Percentiles rank a stretch among this genome's conserved stretches.
phyloP scores from a whole-genome alignment of 495 filamentous ascomycete species.

The Chlorociboria aeruginascens region DNA sequence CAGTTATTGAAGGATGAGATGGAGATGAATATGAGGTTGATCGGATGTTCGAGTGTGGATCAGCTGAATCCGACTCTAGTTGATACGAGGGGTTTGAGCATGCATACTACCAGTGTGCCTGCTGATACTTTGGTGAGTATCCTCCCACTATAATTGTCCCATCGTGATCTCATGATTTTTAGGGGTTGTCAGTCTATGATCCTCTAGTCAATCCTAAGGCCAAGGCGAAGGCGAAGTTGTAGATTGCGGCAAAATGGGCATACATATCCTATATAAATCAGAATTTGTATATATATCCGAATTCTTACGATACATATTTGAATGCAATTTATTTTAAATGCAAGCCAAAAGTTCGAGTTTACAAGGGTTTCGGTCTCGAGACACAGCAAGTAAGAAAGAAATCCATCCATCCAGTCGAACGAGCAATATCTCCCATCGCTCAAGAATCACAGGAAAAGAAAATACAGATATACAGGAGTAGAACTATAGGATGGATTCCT shows the following conservation, averaged over 20 bases:
- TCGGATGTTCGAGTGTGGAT: slow-evolving; percentile 61
- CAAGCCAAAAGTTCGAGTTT: too few species aligned
- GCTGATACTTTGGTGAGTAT: slow-evolving; percentile 46
- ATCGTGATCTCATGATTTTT: not conserved
- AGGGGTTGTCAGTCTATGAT: slow-evolving; percentile 45
- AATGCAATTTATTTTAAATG: too few species aligned
- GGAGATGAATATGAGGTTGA: slow-evolving; percentile 96
- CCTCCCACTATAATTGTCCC: not conserved
- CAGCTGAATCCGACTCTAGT: slow-evolving; percentile 70
- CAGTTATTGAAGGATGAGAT: slow-evolving; percentile 95
- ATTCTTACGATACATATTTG: not conserved
- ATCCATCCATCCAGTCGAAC: too few species aligned
- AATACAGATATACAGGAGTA: too few species aligned
- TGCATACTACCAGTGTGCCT: slow-evolving; percentile 55
- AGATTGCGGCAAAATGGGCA: slow-evolving; percentile 2
- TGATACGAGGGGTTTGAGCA: slow-evolving; percentile 60
- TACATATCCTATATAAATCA: not conserved
- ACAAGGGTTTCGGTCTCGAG: too few species aligned
- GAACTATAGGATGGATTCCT: too few species aligned
- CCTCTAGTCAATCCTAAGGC: slow-evolving; percentile 48
- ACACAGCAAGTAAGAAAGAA: too few species aligned
- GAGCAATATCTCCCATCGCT: too few species aligned
- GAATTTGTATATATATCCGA: slow-evolving; percentile 1
- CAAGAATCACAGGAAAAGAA: too few species aligned
- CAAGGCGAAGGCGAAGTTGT: slow-evolving; percentile 45